phyloP scores from a whole-genome alignment of 2,329 filamentous ascomycete genomes.

The Fusarium odoratissimum region DNA sequence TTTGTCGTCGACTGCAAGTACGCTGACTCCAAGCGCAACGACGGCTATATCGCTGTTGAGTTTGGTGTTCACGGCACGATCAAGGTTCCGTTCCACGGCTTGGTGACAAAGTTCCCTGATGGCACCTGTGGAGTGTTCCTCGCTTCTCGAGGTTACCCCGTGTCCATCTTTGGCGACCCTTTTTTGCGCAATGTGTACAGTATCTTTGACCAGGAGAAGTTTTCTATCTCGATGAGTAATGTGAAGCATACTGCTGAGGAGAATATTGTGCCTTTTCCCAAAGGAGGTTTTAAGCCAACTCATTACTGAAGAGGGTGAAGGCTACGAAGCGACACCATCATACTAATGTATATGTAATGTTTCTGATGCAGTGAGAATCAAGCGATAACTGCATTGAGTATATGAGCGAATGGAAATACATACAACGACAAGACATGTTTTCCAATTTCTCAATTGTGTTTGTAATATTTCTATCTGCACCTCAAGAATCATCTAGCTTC shows the following conservation, averaged over 20 bases:
- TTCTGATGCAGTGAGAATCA: rapidly evolving
- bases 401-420: neutral
- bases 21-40: neutral
- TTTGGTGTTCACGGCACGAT: neutral
- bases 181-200: conserved; percentile 8
- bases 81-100: neutral
- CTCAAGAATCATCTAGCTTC: neutral
- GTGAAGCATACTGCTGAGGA: neutral
- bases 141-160: neutral
- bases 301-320: neutral
- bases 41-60: neutral
- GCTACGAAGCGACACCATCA: neutral
- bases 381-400: neutral
- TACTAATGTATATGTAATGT: neutral
- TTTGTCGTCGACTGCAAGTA: conserved; percentile 2
- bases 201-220: conserved; percentile 7
- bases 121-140: neutral
- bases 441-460: neutral
- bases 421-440: neutral
- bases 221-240: neutral
- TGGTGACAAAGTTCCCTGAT: neutral
- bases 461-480: neutral
- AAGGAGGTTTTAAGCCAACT: neutral
- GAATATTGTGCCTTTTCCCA: neutral
- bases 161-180: conserved; percentile 3